Evolutionary conservation across 2,329 filamentous ascomycete species (phyloP), one percentile per base, ranked within the genome.

Genomic region (Akanthomyces lecanii): DNA sequence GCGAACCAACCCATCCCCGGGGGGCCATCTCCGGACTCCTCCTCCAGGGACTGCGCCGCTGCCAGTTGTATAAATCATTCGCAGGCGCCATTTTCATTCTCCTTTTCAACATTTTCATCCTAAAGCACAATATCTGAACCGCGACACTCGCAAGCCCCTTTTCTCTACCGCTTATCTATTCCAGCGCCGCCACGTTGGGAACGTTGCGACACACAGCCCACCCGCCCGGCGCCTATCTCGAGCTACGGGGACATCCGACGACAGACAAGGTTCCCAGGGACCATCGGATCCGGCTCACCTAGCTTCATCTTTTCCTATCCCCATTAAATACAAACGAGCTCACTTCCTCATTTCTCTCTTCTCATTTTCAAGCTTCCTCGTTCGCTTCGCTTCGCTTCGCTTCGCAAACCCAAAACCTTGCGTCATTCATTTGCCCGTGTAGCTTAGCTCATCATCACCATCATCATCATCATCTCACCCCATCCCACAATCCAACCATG

Each of bases 401-500:
- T 21, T 38, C 11, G 30, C 50, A 28, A 47, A 36, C 25, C 30
- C n/a, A 53, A 21, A 36, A 11, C 11, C 14, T 44, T n/a, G 38
- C 53, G 38, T 44, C 53, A 30, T 28, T 7, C 55, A 47, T 5
- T 12, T 14, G 5, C 47, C 7, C 53, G 2, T 10, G 40, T 30
- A 42, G 36, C 38, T 12, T 42, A 25, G 11, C 57, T n/a, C 30
- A 25, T 28, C 44, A 14, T 23, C n/a, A n/a, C 8, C 33, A 8
- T 11, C 36, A 61, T 36, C 5, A 50, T 8, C 12, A n/a, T n/a
- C 45, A 44, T 23, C 57, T 42, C 18, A 4, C 8, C 33, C 7
- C 33, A 36, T 36, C 33, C 53, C 45, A 52, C 45, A 28, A 11
- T n/a, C n/a, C 42, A 23, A 45, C 80, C 28, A 87, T 88, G 84